Evolutionary conservation across 2,329 filamentous ascomycete species (phyloP), one percentile per base, ranked within the genome.

Genomic region (Spiromastix sp.): DNA sequence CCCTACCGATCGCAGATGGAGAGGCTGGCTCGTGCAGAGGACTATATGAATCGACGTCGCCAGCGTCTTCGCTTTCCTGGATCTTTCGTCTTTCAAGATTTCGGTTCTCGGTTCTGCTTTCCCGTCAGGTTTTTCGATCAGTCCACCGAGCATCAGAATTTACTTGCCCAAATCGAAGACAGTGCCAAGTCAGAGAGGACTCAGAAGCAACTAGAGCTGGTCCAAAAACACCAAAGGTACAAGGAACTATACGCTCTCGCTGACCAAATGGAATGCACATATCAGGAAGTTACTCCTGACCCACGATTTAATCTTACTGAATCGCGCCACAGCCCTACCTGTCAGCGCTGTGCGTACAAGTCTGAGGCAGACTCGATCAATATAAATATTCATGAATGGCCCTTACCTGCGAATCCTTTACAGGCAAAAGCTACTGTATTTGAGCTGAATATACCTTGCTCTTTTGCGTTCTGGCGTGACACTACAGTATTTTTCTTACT

Each of bases 311-410:
- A 40, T 38, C 24, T 42, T 9, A 25, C 26, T 24, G 34, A 43
- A 26, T 22, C 18, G 22, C 30, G 7, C n/a, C 51, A 56, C 20
- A 37, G 29, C 18, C 0, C 3, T 4, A 8, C 1, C 1, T 72
- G 68, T 35, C 1, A 2, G 1, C 61, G 56, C 33, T 74, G 68
- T 42, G 1, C 2, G 0, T 41, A 55, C 0, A 27, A 42, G 3
- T 2, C 3, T 0, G 2, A 48, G 11, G 69, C 70, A 1, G 26
- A 56, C 0, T 2, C 2, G 0, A 38, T 79, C 0, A 26, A 15
- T 0, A 75, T 80, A 5, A 1, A 28, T 0, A 47, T 72, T 8
- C 58, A 73, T 42, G 74, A 79, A 45, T 77, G 71, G 71, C 73
- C 74, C 0, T 52, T 79, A 0, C 66, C 72, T 0, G 22, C 27